These are phyloP conservation scores for Gossypium schwendimanii DNA, from an alignment of 441 rosid genomes.

Conservation along the genomic window DNA sequence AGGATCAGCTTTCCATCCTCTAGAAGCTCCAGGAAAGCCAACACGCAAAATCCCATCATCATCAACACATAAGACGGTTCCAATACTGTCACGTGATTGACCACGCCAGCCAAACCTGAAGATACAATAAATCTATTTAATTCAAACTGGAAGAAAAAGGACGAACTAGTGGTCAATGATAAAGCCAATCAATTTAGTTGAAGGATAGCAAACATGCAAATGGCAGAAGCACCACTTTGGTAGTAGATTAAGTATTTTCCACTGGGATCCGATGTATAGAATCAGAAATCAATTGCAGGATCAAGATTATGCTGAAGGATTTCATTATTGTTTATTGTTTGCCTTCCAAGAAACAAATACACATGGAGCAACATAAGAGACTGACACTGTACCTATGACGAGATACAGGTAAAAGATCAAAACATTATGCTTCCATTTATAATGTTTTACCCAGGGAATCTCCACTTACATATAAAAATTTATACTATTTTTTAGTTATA, in stretches of 20 bases:
- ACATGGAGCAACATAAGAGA: not conserved
- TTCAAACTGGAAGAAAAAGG: not conserved
- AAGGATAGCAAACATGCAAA: not conserved
- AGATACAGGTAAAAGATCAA: not conserved
- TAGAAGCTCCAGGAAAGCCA: constrained; percentile 99
- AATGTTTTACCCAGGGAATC: not conserved
- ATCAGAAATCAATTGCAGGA: not conserved
- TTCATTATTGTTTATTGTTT: not conserved
- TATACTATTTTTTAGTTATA: not conserved
- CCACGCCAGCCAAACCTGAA: constrained; percentile 96
- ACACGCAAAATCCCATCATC: constrained; percentile 98
- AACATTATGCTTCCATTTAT: not conserved
- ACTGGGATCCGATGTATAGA: not conserved
- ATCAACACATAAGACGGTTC: constrained; percentile 96
- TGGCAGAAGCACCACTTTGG: not conserved
- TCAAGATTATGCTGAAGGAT: not conserved
- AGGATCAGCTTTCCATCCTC: constrained; percentile 99
- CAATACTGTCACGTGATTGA: constrained; percentile 89
- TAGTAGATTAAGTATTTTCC: not conserved
- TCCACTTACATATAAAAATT: not conserved
- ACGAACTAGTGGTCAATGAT: not conserved
- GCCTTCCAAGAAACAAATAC: not conserved
- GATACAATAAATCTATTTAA: constrained; percentile 14
- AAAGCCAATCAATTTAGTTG: not conserved
- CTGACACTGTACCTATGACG: not conserved